A percentile compares a stretch with the other conserved stretches of the same genome.
Evolutionary conservation across 2,329 filamentous ascomycete species (phyloP).

Genomic region (Neocucurbitaria cava): DNA sequence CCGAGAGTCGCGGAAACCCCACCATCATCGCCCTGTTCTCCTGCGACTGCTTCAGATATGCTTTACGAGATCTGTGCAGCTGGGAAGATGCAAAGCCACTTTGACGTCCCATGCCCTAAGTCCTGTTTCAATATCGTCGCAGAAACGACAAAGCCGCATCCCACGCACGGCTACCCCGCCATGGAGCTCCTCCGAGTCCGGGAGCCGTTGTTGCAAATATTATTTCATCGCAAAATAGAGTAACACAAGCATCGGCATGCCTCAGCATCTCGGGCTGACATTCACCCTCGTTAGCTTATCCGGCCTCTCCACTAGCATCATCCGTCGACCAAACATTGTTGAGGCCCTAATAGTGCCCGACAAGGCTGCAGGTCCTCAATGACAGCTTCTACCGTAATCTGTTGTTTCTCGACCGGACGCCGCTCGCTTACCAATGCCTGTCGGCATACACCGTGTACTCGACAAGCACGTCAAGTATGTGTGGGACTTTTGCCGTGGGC

Average conservation of each 20-base stretch:
- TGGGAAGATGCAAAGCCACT: constrained; percentile 2
- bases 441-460: too few relatives aligned
- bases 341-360: constrained; percentile 19
- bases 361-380: constrained; percentile 12
- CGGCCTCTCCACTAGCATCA: constrained; percentile 22
- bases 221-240: constrained; percentile 20
- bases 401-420: neutral
- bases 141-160: constrained; percentile 12
- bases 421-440: constrained; percentile 16
- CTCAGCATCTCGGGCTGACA: constrained; percentile 15
- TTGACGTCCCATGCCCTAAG: constrained; percentile 4
- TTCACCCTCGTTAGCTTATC: constrained; percentile 19
- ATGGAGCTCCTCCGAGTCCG: constrained; percentile 30
- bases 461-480: too few relatives aligned
- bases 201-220: constrained; percentile 17
- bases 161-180: constrained; percentile 25
- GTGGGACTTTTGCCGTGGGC: constrained; percentile 18
- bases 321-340: constrained; percentile 26
- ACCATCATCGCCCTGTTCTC: constrained; percentile 29
- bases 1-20: constrained; percentile 34
- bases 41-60: constrained; percentile 17
- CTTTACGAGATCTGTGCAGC: constrained; percentile 8
- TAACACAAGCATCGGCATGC: constrained; percentile 22
- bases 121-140: constrained; percentile 26
- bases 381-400: constrained; percentile 11